Evolutionary conservation across 768 basidiomycete species (phyloP), one percentile per base, ranked within the genome.

Genomic region (Termitomyces sp.): DNA sequence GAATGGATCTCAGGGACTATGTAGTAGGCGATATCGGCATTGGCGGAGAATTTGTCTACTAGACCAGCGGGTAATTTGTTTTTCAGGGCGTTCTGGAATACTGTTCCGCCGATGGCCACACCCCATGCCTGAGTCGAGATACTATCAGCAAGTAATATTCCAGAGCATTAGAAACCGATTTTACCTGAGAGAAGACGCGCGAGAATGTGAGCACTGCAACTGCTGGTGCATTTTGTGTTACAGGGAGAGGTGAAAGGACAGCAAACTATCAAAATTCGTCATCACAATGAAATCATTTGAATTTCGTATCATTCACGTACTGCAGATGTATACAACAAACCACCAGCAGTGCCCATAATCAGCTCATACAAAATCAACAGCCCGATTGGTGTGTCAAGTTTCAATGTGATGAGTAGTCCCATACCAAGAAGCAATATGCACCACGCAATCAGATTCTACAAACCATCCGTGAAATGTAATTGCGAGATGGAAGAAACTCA

Each of bases 31-130:
- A 84, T 70, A 42, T 80, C 74, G 24, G 73, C 70, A 12, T 77
- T 78, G n/a, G 67, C 59, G 0, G 76, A 72, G 64, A 80, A 70
- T 46, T 72, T 65, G 0, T 64, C 57, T 18, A 72, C 28, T 45
- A 83, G 79, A 9, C 66, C 71, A 3, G 61, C 42, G 0, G 85
- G 82, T 0, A 88, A 76, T 0, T 64, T 67, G 36, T 67, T 71
- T 18, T 70, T 67, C 15, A 88, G 78, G 55, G 78, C 62, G 68
- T 84, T 88, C 63, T 84, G 80, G 8, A 88, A 73, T 49, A 86
- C 75, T 0, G 81, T 76, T 16, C 74, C 75, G 3, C 81, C 79
- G 60, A 87, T 78, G 0, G 80, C 74, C 63, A 85, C 71, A 0
- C 85, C 86, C 79, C 83, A 82, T 7, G 73, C 75, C 77, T 83